Conservation (phyloP, 768 basidiomycete species). For the Hygrophoropsis aurantiaca region DNA sequence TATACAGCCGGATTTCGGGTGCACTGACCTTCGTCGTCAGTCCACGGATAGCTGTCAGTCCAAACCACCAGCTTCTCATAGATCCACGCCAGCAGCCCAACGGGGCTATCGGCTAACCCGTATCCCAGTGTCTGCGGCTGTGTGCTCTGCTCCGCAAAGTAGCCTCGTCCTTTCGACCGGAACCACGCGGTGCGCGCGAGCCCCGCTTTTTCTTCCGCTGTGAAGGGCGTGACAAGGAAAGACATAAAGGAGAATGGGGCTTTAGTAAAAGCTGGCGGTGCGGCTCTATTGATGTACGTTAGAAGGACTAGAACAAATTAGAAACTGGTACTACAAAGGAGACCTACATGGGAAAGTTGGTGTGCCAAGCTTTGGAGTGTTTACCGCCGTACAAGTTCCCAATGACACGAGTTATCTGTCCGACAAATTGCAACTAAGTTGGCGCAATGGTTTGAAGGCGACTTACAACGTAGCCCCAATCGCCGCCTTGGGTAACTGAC, state of each 20-base stretch:
- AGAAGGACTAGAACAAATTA: no score
- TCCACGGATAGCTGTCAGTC: constrained; percentile 56
- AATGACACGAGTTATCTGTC: constrained; percentile 35
- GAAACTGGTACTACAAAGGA: not conserved
- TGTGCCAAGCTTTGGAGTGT: constrained; percentile 52
- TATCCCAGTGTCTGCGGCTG: constrained; percentile 57
- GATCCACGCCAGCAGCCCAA: constrained; percentile 53
- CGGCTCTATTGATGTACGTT: constrained; percentile 13
- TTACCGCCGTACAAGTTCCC: constrained; percentile 37
- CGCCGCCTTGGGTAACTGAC: constrained; percentile 49
- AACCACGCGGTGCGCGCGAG: constrained; percentile 19
- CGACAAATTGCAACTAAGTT: not conserved
- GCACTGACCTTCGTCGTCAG: constrained; percentile 55
- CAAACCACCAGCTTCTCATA: constrained; percentile 51
- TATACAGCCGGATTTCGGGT: no score
- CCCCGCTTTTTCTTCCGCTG: constrained; percentile 23
- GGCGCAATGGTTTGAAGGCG: not conserved
- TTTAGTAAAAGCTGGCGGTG: constrained; percentile 18
- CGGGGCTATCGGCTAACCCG: constrained; percentile 54
- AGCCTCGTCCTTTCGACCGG: constrained; percentile 25
- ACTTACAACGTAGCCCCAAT: constrained; percentile 43
- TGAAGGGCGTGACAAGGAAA: constrained; percentile 27
- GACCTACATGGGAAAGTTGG: constrained; percentile 45
- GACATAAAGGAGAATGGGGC: constrained; percentile 29
- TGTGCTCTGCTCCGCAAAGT: constrained; percentile 33